Conservation (phyloP, 1,284 basidiomycete species). For the Mrakiaceae sp. region DNA sequence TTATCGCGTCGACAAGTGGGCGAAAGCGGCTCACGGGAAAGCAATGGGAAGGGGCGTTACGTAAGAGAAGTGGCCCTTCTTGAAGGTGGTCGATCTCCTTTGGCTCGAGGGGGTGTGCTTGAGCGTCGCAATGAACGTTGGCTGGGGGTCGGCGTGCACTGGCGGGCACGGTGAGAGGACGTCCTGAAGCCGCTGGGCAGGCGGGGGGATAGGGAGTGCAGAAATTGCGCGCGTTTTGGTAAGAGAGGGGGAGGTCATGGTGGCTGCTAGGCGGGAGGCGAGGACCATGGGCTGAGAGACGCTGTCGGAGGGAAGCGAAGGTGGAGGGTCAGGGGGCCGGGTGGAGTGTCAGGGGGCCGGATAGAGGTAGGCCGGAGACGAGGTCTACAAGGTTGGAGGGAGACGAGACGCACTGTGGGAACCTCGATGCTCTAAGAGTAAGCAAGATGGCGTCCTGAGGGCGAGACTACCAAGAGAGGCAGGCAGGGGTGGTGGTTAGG, state of each 20-base stretch:
- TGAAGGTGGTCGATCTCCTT: constrained; percentile 50
- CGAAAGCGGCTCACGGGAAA: constrained; percentile 47
- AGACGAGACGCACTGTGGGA: too few species aligned
- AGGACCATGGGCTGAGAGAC: too few species aligned
- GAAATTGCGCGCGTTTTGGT: constrained; percentile 39
- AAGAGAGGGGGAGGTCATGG: background rate
- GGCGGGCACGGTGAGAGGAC: constrained; percentile 56
- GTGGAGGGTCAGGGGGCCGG: too few species aligned
- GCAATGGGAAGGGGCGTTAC: constrained; percentile 68
- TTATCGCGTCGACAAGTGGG: too few species aligned
- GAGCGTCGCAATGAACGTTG: constrained; percentile 45
- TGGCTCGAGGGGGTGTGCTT: constrained; percentile 52
- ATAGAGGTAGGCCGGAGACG: too few species aligned
- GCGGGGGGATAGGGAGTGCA: constrained; percentile 52
- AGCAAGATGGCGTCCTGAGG: too few species aligned
- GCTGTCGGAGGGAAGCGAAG: too few species aligned
- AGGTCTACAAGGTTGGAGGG: too few species aligned
- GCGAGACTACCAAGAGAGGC: too few species aligned
- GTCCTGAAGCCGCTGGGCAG: constrained; percentile 49
- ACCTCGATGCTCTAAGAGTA: too few species aligned
- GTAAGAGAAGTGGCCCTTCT: constrained; percentile 64
- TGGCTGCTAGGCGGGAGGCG: background rate
- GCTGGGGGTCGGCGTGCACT: constrained; percentile 32
- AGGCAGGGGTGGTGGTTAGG: too few species aligned
- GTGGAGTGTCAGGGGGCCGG: too few species aligned